A percentile compares a stretch with the other conserved stretches of the same genome.
Evolutionary conservation across 257 asterid genomes (phyloP).

Genomic region (Ocimum tenuiflorum): DNA sequence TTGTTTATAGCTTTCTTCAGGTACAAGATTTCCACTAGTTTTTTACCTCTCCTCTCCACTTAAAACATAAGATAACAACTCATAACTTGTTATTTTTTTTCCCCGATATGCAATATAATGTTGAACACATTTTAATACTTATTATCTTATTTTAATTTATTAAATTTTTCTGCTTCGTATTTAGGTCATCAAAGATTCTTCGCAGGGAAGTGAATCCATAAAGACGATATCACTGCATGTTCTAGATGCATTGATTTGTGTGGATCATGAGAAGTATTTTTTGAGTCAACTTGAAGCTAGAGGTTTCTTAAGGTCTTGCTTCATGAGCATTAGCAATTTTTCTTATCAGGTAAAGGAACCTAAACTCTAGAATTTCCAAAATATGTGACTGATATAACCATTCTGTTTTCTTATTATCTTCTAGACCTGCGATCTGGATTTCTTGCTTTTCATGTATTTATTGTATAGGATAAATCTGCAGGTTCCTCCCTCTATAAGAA

Average conservation of each 20-base stretch:
- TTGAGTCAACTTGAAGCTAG: conserved; percentile 81
- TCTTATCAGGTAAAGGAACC: conserved; percentile 60
- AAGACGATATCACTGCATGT: conserved; percentile 73
- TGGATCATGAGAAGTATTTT: conserved; percentile 86
- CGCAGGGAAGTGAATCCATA: conserved; percentile 80
- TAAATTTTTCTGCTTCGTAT: conserved; percentile 5
- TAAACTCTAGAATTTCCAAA: neutral
- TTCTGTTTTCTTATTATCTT: conserved; percentile 1
- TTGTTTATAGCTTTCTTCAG: neutral
- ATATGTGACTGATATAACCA: neutral
- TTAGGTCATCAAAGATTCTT: conserved; percentile 83
- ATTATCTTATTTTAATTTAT: neutral
- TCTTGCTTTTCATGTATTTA: neutral
- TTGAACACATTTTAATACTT: neutral
- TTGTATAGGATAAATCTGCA: neutral
- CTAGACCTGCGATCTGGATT: conserved; percentile 1
- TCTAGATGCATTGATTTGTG: conserved; percentile 68
- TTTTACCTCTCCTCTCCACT: neutral
- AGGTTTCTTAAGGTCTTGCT: conserved; percentile 84
- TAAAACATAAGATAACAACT: neutral
- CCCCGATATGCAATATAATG: neutral
- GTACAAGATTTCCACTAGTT: neutral
- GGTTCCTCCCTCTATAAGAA: neutral
- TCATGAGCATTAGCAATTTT: conserved; percentile 60
- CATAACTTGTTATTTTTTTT: neutral